These are phyloP conservation scores for Parathielavia appendiculata DNA, from an alignment of 495 filamentous ascomycete species.

Conservation along the genomic window DNA sequence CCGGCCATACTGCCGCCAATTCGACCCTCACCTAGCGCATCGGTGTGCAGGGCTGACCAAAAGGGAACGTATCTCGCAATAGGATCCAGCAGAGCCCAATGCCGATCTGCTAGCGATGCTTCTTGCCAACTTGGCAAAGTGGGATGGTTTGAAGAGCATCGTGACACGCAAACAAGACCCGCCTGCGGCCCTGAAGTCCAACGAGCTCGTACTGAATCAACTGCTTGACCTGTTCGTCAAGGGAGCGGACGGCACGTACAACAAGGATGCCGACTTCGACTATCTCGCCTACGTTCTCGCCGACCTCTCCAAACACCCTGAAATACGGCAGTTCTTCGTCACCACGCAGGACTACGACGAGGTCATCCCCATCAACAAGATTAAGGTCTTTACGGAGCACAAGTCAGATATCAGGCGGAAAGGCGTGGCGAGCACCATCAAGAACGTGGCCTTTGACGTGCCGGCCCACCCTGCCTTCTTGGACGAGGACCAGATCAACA, in stretches of 20 bases:
- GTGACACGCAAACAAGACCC: conserved; percentile 56
- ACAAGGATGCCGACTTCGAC: conserved; percentile 82
- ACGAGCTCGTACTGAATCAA: conserved; percentile 74
- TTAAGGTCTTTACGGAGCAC: conserved; percentile 90
- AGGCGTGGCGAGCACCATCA: conserved; percentile 88
- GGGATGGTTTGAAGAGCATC: conserved; percentile 62
- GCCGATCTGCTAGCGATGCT: conserved; percentile 87
- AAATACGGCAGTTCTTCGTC: conserved; percentile 72
- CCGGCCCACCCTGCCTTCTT: conserved; percentile 65
- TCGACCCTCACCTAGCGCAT: not conserved
- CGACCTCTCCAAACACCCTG: conserved; percentile 73
- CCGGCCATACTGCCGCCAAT: not conserved
- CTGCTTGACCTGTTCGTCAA: conserved; percentile 93
- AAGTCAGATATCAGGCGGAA: conserved; percentile 69
- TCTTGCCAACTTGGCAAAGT: conserved; percentile 85
- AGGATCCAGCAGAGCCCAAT: conserved; percentile 57
- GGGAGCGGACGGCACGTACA: conserved; percentile 73
- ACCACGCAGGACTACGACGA: conserved; percentile 66
- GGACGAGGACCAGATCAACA: conserved; percentile 61
- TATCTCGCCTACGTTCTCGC: conserved; percentile 92
- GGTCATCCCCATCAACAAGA: conserved; percentile 78
- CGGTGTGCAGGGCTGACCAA: conserved; percentile 4
- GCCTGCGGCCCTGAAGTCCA: conserved; percentile 59
- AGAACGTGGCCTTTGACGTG: conserved; percentile 74
- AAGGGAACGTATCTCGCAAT: conserved; percentile 1